Conservation (phyloP, 2,329 filamentous ascomycete genomes). For the Colletotrichum phormii region DNA sequence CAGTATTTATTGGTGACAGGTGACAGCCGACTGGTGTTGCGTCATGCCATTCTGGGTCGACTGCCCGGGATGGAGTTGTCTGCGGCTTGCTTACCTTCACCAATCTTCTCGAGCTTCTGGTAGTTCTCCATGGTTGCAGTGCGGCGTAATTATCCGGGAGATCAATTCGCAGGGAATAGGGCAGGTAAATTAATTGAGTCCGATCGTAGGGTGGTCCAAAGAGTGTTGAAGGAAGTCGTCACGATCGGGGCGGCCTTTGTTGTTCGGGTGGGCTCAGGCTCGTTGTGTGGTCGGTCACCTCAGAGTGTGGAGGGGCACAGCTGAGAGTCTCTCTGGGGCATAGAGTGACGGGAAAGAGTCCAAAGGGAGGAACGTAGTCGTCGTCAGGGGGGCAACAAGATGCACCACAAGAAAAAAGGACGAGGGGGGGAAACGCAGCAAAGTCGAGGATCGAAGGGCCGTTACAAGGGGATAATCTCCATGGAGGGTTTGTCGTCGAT, state of each 20-base stretch:
- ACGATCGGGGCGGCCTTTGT: conserved; percentile 11
- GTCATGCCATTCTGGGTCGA: neutral
- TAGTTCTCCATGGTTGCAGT: conserved; percentile 84
- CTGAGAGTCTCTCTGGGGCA: conserved; percentile 18
- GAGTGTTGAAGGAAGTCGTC: conserved; percentile 10
- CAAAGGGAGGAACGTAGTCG: conserved; percentile 1
- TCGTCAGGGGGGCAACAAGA: conserved; percentile 10
- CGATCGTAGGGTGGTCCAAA: neutral
- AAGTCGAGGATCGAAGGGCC: conserved; percentile 24
- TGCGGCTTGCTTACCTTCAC: conserved; percentile 76
- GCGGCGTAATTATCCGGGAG: neutral
- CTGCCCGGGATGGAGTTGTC: neutral
- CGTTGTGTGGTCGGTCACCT: conserved; percentile 24
- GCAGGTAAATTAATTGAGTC: neutral
- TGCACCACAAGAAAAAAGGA: conserved; percentile 2
- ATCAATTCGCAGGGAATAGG: neutral
- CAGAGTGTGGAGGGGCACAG: conserved; percentile 33
- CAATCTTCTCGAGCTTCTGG: conserved; percentile 96
- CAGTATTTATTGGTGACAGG: neutral
- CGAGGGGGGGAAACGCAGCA: conserved; percentile 12
- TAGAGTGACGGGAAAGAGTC: neutral
- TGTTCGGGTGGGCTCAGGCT: conserved; percentile 19
- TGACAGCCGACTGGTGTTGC: neutral
- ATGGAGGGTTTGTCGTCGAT: conserved; percentile 26
- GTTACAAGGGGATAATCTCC: conserved; percentile 24